These are phyloP conservation scores for Bjerkandera adusta DNA, from an alignment of 1,284 basidiomycete genomes.

Conservation along the genomic window DNA sequence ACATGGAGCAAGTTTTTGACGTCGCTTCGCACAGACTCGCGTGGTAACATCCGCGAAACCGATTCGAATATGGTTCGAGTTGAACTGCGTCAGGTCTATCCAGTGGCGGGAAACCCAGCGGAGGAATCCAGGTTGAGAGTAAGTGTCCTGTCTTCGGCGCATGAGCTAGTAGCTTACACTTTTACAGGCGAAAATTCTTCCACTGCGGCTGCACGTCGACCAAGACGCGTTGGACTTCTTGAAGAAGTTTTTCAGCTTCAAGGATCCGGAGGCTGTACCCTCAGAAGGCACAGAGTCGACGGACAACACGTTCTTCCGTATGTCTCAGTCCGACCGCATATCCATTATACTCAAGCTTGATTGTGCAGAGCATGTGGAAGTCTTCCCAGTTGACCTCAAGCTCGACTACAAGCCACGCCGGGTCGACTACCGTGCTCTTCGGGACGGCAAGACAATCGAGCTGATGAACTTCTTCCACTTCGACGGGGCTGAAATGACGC, in stretches of 20 bases:
- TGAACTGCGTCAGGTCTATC: slow-evolving; percentile 74
- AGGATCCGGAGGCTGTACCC: slow-evolving; percentile 50
- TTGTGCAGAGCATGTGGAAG: slow-evolving; percentile 78
- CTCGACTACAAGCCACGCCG: slow-evolving; percentile 98
- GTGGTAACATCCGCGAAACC: slow-evolving; percentile 84
- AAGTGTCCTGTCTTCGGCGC: slow-evolving; percentile 27
- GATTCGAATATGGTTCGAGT: slow-evolving; percentile 92
- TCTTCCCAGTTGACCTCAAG: slow-evolving; percentile 89
- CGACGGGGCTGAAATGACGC: slow-evolving; percentile 96
- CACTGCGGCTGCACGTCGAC: slow-evolving; percentile 91
- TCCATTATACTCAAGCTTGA: neutral
- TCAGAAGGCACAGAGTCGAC: slow-evolving; percentile 31
- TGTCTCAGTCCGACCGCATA: slow-evolving; percentile 24
- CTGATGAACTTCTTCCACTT: slow-evolving; percentile 99
- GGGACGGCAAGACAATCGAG: slow-evolving; percentile 91
- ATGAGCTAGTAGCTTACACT: slow-evolving; percentile 4
- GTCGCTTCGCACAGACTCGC: slow-evolving; percentile 75
- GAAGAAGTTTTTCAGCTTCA: slow-evolving; percentile 94
- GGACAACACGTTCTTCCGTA: slow-evolving; percentile 76
- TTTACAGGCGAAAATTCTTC: slow-evolving; percentile 79
- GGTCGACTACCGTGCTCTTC: slow-evolving; percentile 91
- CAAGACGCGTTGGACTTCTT: slow-evolving; percentile 98
- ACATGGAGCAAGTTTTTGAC: slow-evolving; percentile 98
- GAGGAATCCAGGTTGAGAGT: slow-evolving; percentile 86
- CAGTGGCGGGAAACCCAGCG: slow-evolving; percentile 60